phyloP scores from a whole-genome alignment of 1,284 basidiomycete species.

The Austroboletus novae-zelandiae region DNA sequence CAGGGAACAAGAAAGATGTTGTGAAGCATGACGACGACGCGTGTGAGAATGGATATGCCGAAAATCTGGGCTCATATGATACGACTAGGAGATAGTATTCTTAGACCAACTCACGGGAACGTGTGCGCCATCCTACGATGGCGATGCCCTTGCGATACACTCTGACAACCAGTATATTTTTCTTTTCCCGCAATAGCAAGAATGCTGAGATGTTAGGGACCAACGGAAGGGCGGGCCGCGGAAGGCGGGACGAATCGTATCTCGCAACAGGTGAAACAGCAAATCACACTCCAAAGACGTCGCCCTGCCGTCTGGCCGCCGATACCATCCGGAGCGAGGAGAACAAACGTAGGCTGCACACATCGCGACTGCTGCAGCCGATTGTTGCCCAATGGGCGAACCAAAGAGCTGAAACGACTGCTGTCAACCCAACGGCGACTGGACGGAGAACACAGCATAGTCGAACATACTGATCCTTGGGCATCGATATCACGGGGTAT shows the following conservation, averaged over 20 bases:
- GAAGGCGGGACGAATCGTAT: neutral
- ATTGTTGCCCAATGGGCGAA: neutral
- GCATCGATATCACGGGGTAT: neutral
- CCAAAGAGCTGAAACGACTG: neutral
- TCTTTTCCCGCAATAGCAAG: constrained; percentile 4
- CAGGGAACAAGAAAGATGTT: constrained; percentile 1
- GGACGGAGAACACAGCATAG: neutral
- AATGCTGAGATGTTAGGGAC: constrained; percentile 12
- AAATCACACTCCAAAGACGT: neutral
- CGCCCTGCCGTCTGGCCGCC: neutral
- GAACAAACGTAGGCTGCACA: neutral
- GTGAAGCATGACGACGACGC: neutral
- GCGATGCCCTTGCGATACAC: constrained; percentile 17
- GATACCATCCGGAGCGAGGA: neutral
- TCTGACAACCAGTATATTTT: constrained; percentile 1
- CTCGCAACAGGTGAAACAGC: neutral
- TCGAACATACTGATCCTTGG: neutral
- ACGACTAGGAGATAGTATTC: constrained; percentile 7
- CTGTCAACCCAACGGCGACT: neutral
- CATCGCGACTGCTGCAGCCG: neutral
- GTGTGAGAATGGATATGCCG: neutral
- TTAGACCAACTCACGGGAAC: neutral
- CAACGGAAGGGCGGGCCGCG: neutral
- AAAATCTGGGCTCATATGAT: constrained; percentile 1
- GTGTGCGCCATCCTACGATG: neutral